Percentiles rank a stretch among this genome's conserved stretches.
Conservation (phyloP, 2,329 filamentous ascomycete genomes). For the Thielaviopsis populi region DNA sequence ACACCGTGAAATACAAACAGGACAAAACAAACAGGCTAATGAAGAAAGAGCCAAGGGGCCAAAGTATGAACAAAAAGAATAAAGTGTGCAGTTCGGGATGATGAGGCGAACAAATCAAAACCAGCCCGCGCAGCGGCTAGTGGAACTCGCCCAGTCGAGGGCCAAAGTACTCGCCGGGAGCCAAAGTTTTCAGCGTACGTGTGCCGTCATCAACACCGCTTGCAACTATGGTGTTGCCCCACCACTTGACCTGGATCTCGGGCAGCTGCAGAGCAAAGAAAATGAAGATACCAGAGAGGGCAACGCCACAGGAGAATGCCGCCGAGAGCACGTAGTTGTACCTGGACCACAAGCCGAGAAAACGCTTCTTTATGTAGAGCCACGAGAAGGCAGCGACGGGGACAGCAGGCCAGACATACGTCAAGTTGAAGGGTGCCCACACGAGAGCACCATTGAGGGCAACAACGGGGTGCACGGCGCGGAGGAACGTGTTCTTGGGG, state of each 20-base stretch:
- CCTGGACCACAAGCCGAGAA: conserved; percentile 27
- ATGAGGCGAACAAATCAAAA: background rate
- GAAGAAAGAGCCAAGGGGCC: background rate
- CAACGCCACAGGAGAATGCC: conserved; percentile 35
- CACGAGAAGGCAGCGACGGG: conserved; percentile 30
- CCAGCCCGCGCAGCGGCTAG: background rate
- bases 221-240: conserved; percentile 32
- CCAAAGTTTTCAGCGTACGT: conserved; percentile 26
- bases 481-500: conserved; percentile 23
- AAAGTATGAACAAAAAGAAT: background rate
- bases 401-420: conserved; percentile 31
- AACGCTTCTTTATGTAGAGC: conserved; percentile 28
- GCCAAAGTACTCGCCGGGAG: conserved; percentile 24
- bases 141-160: conserved; percentile 19
- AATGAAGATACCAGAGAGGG: conserved; percentile 36
- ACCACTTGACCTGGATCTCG: conserved; percentile 32
- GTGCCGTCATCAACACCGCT: conserved; percentile 30
- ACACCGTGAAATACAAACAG: conserved; percentile 1
- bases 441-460: conserved; percentile 25
- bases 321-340: conserved; percentile 41
- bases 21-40: background rate
- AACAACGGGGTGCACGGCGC: conserved; percentile 29
- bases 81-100: background rate
- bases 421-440: conserved; percentile 29
- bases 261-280: conserved; percentile 37